Percentiles rank a stretch among this genome's conserved stretches.
Conservation (phyloP, 441 rosid species). For the Gossypium schwendimanii region DNA sequence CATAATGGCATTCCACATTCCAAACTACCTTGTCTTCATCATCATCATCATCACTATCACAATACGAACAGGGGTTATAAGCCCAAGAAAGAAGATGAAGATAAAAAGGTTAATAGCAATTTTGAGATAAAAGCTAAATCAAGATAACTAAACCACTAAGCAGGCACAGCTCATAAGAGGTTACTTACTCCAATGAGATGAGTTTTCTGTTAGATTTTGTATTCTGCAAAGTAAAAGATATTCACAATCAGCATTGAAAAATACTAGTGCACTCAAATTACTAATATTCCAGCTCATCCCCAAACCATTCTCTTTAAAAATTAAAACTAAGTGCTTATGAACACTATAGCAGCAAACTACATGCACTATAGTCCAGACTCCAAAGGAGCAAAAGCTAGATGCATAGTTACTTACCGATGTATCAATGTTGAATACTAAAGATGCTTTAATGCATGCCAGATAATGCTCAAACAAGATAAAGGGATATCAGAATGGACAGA, state of each 20-base stretch:
- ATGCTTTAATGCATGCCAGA: neutral
- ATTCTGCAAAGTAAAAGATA: conserved; percentile 40
- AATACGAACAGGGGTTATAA: conserved; percentile 16
- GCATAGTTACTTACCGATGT: neutral
- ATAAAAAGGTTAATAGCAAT: neutral
- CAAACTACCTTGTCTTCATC: conserved; percentile 57
- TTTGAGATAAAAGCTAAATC: neutral
- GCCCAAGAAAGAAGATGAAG: conserved; percentile 16
- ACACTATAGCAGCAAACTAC: neutral
- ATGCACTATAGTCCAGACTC: neutral
- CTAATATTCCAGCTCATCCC: neutral
- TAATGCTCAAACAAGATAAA: neutral
- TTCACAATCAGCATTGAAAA: conserved; percentile 25
- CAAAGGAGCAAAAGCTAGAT: neutral
- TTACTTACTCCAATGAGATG: conserved; percentile 43
- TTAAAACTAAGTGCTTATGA: neutral
- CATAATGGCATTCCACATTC: conserved; percentile 82
- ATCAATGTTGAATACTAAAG: neutral
- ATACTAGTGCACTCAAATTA: neutral
- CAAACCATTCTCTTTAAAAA: neutral
- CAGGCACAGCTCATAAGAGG: conserved; percentile 19
- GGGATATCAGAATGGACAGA: neutral
- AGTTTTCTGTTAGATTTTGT: conserved; percentile 31
- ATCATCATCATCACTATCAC: conserved; percentile 52
- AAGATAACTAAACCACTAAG: conserved; percentile 14